Base-by-base conservation (phyloP, 768 basidiomycete species). In the Suillus occidentalis region DNA sequence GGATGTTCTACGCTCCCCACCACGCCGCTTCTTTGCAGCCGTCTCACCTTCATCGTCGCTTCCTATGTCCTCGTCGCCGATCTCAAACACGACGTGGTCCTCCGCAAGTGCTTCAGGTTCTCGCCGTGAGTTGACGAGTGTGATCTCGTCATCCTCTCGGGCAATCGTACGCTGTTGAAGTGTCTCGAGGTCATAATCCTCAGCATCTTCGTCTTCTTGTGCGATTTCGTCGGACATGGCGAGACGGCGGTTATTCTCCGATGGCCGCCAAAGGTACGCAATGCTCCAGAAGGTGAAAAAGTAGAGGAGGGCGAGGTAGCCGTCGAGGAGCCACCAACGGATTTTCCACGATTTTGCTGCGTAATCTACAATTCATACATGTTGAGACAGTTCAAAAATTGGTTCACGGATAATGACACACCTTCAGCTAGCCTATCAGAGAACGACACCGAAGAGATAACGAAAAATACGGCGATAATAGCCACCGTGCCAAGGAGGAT, bases 211-310 rank as follows among this genome's bases (percentile, higher is more conserved):
- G 72, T 96, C 94, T 71, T 95, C 91, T 78, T 96, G 95, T 31
- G 97, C 94, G 61, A 99, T 78, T 79, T 99, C 97, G 68, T 98
- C 96, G 31, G 94, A 96, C 91, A 98, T 95, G 42, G 94, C 89
- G 66, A 99, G 87, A 75, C 92, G 88, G 80, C 91, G 84, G 82
- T 96, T 95, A 74, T 92, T 87, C 47, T 83, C 86, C n/a, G 91
- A 90, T 34, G 97, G 97, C 42, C 95, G 86, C 97, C 97, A 99
- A 36, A 99, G 81, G 78, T 87, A 97, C 2, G 92, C 87, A 67
- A 98, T 94, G 12, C 85, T 80, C 66, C 81, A 78, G 76, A 99
- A 99, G 40, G 89, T 87, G 36, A 83, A 79, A 55, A 97, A 84
- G 75, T 97, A 99, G 31, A 99, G 87, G 55, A 96, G 83, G 2